These are phyloP conservation scores for Yamadazyma sp. DNA, from an alignment of 1,139 yeast genomes.

Conservation along the genomic window DNA sequence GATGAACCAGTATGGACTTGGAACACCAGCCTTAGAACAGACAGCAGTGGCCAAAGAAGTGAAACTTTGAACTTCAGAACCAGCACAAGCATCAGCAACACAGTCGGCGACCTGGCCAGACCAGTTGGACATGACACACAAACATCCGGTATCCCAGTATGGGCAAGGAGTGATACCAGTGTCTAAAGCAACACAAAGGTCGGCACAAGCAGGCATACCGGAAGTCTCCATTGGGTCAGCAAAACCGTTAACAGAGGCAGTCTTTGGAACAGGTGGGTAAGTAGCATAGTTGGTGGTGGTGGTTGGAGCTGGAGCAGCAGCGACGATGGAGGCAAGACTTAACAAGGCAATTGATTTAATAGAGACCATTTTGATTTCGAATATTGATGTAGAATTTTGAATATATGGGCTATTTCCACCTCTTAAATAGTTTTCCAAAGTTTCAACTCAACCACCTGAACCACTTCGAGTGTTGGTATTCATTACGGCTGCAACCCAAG, in stretches of 20 bases:
- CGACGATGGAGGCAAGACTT: conserved; percentile 6
- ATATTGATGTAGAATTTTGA: neutral
- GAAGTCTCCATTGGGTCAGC: conserved; percentile 45
- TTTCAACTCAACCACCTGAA: too few relatives aligned
- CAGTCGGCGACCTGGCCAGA: conserved; percentile 29
- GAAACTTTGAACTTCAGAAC: conserved; percentile 25
- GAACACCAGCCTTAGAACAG: conserved; percentile 23
- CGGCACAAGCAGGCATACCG: conserved; percentile 44
- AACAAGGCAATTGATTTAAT: conserved; percentile 1
- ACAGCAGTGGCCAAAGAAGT: conserved; percentile 27
- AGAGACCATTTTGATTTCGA: neutral
- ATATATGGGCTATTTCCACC: neutral
- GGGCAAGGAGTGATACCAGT: conserved; percentile 46
- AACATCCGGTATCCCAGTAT: conserved; percentile 40
- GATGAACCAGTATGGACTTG: conserved; percentile 24
- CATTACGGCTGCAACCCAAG: too few relatives aligned
- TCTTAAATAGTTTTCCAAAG: neutral
- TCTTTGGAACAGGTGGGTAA: conserved; percentile 47
- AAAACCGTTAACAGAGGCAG: conserved; percentile 51
- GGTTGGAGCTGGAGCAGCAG: conserved; percentile 9
- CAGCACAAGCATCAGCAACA: conserved; percentile 28
- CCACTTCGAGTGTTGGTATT: too few relatives aligned
- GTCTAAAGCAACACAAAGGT: conserved; percentile 34
- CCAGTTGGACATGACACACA: conserved; percentile 35
- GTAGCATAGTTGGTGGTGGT: conserved; percentile 22